Evolutionary conservation across 148 eudicot species (phyloP), one percentile per base, ranked within the genome.

Genomic region (Euryodendron excelsum): DNA sequence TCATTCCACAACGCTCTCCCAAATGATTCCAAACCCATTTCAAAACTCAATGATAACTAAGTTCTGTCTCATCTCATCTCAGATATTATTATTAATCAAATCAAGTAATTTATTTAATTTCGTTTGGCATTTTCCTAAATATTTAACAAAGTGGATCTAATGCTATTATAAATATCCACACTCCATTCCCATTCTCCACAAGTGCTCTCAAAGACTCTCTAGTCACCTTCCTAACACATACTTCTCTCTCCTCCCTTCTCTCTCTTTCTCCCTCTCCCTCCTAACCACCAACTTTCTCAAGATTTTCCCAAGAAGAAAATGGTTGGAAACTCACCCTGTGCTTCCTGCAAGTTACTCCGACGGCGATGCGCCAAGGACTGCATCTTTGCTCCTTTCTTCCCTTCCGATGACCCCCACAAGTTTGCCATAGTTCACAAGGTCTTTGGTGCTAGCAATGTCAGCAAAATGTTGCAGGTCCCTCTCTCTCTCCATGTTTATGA

Each of bases 341-440:
- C 83, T 59, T 81, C 80, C 41, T 81, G 83, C 76, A 81, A 76
- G 76, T 56, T 76, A 58, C 83, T 81, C 31, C 83, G 83, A 0
- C 79, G 83, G 23, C 50, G 83, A 8, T 80, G 83, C 39, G 30
- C 79, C 15, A 69, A 69, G n/a, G 79, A 75, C 70, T 80, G 83
- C 76, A 76, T 81, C 25, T 81, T 81, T 10, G 83, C 83, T 70
- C 83, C 83, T 48, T 68, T 76, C 71, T 81, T 81, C 64, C 80
- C 83, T 67, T 61, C 83, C 39, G 70, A 80, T 44, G 80, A 81
- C 27, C 80, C 80, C 53, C 33, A 60, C 45, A 81, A 70, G 64
- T 81, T 81, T 11, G 74, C 76, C 52, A 76, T 69, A 1, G 80
- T 81, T 59, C 83, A 81, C 78, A 81, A 81, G 63, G 71, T 81